phyloP scores from a whole-genome alignment of 148 eudicot genomes.

The Amaranthus hypochondriacus region DNA sequence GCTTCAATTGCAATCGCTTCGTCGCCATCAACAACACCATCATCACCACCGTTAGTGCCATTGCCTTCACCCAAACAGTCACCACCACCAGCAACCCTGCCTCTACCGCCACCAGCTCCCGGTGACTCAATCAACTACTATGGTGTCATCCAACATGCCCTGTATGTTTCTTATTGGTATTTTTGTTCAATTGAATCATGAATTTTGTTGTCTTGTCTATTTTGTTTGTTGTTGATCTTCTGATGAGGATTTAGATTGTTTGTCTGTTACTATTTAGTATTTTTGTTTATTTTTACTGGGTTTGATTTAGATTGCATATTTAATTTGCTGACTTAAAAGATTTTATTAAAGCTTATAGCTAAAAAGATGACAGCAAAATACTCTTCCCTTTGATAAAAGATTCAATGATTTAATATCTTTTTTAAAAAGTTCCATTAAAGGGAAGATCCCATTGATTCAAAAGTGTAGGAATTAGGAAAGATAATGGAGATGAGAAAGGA shows the following conservation, averaged over 20 bases:
- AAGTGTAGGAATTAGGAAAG: slow-evolving; percentile 31
- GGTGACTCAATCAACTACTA: slow-evolving; percentile 31
- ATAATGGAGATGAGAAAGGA: slow-evolving; percentile 34
- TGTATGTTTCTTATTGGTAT: neutral
- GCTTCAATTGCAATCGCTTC: slow-evolving; percentile 29
- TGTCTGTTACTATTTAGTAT: too few relatives aligned
- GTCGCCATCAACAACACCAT: slow-evolving; percentile 27
- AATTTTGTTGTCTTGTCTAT: slow-evolving; percentile 26
- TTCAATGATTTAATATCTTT: slow-evolving; percentile 22
- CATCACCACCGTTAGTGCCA: slow-evolving; percentile 17
- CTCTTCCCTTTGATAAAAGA: slow-evolving; percentile 3
- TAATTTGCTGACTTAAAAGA: neutral
- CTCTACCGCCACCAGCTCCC: slow-evolving; percentile 14
- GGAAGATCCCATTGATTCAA: slow-evolving; percentile 30
- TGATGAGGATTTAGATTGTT: slow-evolving; percentile 19
- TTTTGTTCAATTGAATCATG: slow-evolving; percentile 8
- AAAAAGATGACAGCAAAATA: neutral
- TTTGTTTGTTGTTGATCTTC: slow-evolving; percentile 49
- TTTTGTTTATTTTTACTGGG: too few relatives aligned
- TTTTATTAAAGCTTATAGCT: slow-evolving; percentile 5
- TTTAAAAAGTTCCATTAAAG: slow-evolving; percentile 12
- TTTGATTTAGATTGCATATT: neutral
- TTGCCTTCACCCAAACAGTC: slow-evolving; percentile 15
- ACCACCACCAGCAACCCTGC: neutral
- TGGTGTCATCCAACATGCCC: slow-evolving; percentile 38